Conservation (phyloP, 2,329 filamentous ascomycete genomes). For the Aspergillus fijiensis region DNA sequence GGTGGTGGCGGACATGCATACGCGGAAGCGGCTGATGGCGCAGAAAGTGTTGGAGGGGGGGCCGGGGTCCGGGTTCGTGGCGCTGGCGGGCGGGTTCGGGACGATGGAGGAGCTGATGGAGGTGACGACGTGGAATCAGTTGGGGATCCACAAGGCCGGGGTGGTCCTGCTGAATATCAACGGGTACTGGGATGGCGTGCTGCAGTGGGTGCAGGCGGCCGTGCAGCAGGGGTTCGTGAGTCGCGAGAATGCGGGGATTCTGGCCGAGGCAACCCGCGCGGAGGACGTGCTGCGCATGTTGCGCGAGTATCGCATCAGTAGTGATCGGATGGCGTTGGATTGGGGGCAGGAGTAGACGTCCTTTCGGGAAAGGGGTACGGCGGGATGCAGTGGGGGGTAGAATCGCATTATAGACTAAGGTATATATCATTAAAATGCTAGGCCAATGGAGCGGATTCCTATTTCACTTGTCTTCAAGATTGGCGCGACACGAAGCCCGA, state of each 20-base stretch:
- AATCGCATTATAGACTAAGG: no score
- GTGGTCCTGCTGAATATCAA: conserved; percentile 84
- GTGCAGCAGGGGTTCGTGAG: conserved; percentile 76
- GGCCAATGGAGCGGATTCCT: no score
- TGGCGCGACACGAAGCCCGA: no score
- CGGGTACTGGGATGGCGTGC: conserved; percentile 86
- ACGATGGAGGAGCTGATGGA: conserved; percentile 97
- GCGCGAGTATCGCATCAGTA: conserved; percentile 70
- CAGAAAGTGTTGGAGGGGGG: conserved; percentile 78
- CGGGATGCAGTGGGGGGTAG: no score
- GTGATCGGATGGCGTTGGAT: conserved; percentile 73
- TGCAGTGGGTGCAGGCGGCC: conserved; percentile 76
- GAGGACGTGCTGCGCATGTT: conserved; percentile 71
- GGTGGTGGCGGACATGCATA: conserved; percentile 93
- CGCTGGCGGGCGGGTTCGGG: conserved; percentile 84
- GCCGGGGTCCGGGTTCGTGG: conserved; percentile 83
- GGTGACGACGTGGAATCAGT: conserved; percentile 89
- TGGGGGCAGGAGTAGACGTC: conserved; percentile 67
- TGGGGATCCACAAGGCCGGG: conserved; percentile 81
- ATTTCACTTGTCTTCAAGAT: no score
- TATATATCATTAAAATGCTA: no score
- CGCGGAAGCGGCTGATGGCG: conserved; percentile 91
- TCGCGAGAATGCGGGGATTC: conserved; percentile 67
- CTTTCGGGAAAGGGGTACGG: no score
- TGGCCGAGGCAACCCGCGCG: conserved; percentile 71